A percentile compares a stretch with the other conserved stretches of the same genome.
phyloP scores from a whole-genome alignment of 163 green algal genomes.

The Scenedesmus sp. region DNA sequence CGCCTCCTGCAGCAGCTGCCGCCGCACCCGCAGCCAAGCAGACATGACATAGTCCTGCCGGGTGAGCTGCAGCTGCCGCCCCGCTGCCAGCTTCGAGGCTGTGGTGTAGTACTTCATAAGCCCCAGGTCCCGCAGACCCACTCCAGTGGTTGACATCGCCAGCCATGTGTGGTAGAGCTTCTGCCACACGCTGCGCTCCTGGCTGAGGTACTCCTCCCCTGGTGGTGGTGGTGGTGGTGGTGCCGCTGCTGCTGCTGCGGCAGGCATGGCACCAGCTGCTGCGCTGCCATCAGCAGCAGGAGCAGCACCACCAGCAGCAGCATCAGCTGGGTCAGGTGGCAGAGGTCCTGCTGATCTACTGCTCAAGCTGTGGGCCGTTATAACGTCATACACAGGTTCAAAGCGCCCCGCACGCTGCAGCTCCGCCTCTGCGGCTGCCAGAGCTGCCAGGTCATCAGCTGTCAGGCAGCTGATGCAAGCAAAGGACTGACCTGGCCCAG shows the following conservation, averaged over 20 bases:
- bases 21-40: conserved; percentile 40
- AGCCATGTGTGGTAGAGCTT: conserved; percentile 32
- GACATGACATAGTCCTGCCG: conserved; percentile 55
- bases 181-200: conserved; percentile 36
- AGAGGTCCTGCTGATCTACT: conserved; percentile 10
- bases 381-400: conserved; percentile 46
- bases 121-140: conserved; percentile 20
- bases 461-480: conserved; percentile 45
- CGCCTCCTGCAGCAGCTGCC: conserved; percentile 22
- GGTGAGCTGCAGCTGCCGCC: not conserved
- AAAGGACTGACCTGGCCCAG: not conserved
- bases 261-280: not conserved
- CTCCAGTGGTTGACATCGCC: not conserved
- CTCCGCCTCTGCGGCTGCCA: conserved; percentile 48
- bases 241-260: not conserved
- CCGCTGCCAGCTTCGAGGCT: not conserved
- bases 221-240: not conserved
- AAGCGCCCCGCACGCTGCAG: conserved; percentile 37
- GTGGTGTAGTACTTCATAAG: conserved; percentile 49
- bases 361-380: conserved; percentile 21
- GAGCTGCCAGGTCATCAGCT: conserved; percentile 34
- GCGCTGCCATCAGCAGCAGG: not conserved
- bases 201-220: not conserved
- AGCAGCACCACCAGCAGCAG: not conserved
- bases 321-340: not conserved